Evolutionary conservation across 495 filamentous ascomycete species (phyloP), one percentile per base, ranked within the genome.

Genomic region (Penicillium alfredii): DNA sequence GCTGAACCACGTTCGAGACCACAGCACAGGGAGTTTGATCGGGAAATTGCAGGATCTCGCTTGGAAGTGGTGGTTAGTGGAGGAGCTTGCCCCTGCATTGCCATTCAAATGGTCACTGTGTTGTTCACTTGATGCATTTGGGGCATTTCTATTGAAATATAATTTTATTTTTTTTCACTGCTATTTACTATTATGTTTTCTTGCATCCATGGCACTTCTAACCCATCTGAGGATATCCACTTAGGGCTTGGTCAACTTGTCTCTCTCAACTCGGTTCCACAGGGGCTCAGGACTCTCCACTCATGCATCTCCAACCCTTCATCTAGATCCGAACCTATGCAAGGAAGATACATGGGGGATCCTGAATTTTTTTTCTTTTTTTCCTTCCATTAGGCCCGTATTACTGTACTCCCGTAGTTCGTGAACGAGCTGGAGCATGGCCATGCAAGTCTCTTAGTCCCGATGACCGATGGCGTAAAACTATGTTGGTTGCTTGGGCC

Each of bases 321-420:
- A 46, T 57, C 47, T 51, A 49, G 44, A 55, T 51, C 41, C 36
- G 46, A 53, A 47, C 35, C 13, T 24, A 57, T 55, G 53, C 53
- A 57, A 57, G 53, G 53, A 54, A 54, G 44, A 46, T 49, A 51
- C 49, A 40, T 48, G 45, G 34, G 31, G 32, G 19, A 46, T 51
- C 37, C 37, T 42, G 49, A 49, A 52, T 25, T 25, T 25, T 2
- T 34, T 44, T 19, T 21, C 16, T 29, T 40, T 27, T 37, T 12
- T 24, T 20, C 20, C 34, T 28, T 21, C 23, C 16, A 30, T 29
- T 20, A 26, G 39, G 29, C 31, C 21, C 6, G 41, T 49, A 52
- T 49, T 40, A 49, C 44, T 35, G 45, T 51, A 44, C 27, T 51
- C 14, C 35, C 12, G 17, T 18, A 22, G 42, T 42, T 43, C 23